Evolutionary conservation across 2,329 filamentous ascomycete species (phyloP).

Genomic region (Malbranchea cinnamomea): DNA sequence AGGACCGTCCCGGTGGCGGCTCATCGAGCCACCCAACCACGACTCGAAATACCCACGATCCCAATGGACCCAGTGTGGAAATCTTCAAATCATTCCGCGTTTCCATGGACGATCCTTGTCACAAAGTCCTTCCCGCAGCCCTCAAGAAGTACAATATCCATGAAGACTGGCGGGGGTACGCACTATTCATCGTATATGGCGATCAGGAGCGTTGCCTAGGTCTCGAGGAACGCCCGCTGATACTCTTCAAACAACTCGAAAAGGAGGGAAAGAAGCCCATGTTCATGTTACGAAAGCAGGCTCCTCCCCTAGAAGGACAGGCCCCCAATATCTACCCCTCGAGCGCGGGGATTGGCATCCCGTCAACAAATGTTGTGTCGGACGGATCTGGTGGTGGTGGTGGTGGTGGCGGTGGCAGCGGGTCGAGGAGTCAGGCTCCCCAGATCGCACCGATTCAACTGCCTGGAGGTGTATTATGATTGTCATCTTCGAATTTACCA

Average conservation of each 20-base stretch:
- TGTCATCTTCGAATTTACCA: neutral
- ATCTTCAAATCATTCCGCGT: slow-evolving; percentile 99
- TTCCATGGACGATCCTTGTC: slow-evolving; percentile 93
- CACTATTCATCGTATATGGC: slow-evolving; percentile 96
- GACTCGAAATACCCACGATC: slow-evolving; percentile 10
- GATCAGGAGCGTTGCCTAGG: slow-evolving; percentile 90
- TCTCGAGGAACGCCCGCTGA: slow-evolving; percentile 82
- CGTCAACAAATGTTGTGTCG: no score
- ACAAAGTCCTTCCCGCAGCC: slow-evolving; percentile 89
- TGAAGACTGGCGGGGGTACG: slow-evolving; percentile 93
- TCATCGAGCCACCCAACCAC: slow-evolving; percentile 9
- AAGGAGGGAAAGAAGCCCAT: slow-evolving; percentile 96
- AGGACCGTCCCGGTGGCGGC: no score
- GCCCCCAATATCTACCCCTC: slow-evolving; percentile 14
- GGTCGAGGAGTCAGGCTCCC: no score
- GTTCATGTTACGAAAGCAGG: slow-evolving; percentile 80
- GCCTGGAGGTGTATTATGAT: slow-evolving; percentile 7
- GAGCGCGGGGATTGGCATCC: slow-evolving; percentile 8
- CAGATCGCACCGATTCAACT: slow-evolving; percentile 4
- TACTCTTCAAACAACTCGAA: slow-evolving; percentile 92
- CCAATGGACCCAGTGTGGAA: slow-evolving; percentile 47
- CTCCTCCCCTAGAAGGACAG: slow-evolving; percentile 37
- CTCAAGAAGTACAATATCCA: slow-evolving; percentile 98
- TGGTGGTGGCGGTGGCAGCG: slow-evolving; percentile 6
- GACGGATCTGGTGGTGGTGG: slow-evolving; percentile 7